A percentile compares a stretch with the other conserved stretches of the same genome.
Evolutionary conservation across 371 early-diverging fungal genomes (phyloP).

Genomic region (Mortierella sp.): DNA sequence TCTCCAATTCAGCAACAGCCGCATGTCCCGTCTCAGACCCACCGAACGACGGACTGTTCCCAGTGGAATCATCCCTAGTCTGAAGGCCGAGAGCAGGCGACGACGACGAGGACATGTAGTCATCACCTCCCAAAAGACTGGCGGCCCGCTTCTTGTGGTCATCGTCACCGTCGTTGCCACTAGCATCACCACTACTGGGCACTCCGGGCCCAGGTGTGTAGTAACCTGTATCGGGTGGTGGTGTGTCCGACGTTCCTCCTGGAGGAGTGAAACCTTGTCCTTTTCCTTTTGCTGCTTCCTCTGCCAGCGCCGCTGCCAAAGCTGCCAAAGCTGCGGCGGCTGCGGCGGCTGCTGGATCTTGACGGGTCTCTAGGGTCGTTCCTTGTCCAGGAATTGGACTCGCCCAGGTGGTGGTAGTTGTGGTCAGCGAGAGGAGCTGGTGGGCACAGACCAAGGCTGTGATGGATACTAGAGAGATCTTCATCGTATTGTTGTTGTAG

Average conservation of each 20-base stretch:
- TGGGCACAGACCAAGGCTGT: not conserved
- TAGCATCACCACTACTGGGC: too few species aligned
- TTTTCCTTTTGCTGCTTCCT: too few species aligned
- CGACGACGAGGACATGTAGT: not conserved
- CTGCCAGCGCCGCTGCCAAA: not conserved
- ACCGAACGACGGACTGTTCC: not conserved
- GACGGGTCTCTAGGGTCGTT: too few species aligned
- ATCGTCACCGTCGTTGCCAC: not conserved
- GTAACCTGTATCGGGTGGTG: too few species aligned
- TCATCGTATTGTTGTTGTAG: too few species aligned
- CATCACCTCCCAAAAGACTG: not conserved
- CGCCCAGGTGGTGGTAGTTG: not conserved
- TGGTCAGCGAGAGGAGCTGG: not conserved
- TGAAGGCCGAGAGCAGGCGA: not conserved
- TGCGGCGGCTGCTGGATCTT: not conserved
- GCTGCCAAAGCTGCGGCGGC: not conserved
- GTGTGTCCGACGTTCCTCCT: too few species aligned
- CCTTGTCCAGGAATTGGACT: not conserved
- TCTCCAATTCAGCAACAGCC: not conserved
- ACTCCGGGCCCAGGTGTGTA: too few species aligned
- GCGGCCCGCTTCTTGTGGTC: not conserved
- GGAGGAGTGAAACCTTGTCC: too few species aligned
- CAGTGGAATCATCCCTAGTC: not conserved
- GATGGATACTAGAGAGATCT: not conserved
- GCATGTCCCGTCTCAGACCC: not conserved